Conservation (phyloP, 2,329 filamentous ascomycete species). For the Colletotrichum falcatum region DNA sequence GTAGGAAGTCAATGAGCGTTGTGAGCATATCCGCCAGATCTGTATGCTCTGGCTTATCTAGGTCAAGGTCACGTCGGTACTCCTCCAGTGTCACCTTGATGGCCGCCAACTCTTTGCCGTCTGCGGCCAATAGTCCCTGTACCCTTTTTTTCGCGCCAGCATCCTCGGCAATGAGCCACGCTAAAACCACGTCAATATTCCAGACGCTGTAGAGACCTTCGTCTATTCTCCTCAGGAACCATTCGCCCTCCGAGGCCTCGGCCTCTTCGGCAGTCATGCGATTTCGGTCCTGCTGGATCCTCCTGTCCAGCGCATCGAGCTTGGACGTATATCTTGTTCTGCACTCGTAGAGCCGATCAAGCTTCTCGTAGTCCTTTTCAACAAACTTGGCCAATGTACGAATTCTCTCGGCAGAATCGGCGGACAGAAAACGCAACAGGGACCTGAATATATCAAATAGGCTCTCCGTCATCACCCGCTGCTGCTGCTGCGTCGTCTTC, state of each 20-base stretch:
- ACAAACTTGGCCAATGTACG: constrained; percentile 93
- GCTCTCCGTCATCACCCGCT: constrained; percentile 62
- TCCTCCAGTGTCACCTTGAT: constrained; percentile 77
- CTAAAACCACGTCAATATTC: constrained; percentile 84
- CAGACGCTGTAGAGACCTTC: constrained; percentile 88
- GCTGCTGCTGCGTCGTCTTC: constrained; percentile 66
- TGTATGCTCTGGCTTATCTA: constrained; percentile 69
- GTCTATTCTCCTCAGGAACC: constrained; percentile 81
- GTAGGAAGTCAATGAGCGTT: constrained; percentile 64
- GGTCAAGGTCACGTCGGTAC: constrained; percentile 64
- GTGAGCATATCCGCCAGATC: constrained; percentile 67
- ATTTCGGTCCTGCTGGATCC: constrained; percentile 61
- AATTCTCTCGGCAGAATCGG: constrained; percentile 81
- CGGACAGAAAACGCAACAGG: constrained; percentile 82
- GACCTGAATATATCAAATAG: constrained; percentile 87
- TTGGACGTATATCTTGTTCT: constrained; percentile 76
- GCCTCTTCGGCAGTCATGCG: constrained; percentile 62
- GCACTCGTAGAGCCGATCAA: constrained; percentile 76
- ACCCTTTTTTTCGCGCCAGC: constrained; percentile 77
- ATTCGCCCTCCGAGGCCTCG: constrained; percentile 74
- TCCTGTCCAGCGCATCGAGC: constrained; percentile 71
- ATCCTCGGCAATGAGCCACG: constrained; percentile 94
- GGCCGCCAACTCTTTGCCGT: constrained; percentile 72
- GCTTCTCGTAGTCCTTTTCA: constrained; percentile 93
- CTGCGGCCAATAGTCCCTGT: constrained; percentile 71